Percentiles rank a stretch among this genome's conserved stretches.
Conservation (phyloP, 345 rosid species). For the Hibiscus tridactylites region DNA sequence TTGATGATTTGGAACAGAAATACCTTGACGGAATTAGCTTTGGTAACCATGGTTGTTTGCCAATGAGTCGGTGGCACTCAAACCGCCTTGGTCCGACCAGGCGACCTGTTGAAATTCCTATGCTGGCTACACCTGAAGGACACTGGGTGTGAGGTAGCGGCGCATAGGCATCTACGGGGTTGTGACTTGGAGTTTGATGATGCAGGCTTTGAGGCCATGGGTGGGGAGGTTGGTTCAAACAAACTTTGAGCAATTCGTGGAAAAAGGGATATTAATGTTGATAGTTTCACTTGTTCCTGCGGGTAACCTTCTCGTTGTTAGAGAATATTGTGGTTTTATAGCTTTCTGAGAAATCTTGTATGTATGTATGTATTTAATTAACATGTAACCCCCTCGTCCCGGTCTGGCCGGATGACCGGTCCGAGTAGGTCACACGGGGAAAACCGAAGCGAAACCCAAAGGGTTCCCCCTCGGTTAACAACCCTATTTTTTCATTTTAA, state of each 20-base stretch:
- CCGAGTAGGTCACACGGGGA: too few species aligned
- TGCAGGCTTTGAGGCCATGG: background rate
- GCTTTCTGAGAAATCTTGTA: background rate
- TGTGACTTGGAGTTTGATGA: background rate
- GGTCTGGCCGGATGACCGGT: too few species aligned
- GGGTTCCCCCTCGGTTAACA: too few species aligned
- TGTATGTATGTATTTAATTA: too few species aligned
- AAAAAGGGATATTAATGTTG: background rate
- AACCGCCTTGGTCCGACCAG: background rate
- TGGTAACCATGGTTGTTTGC: slow-evolving; percentile 14
- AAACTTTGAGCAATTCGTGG: background rate
- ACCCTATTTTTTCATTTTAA: too few species aligned
- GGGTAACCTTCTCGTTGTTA: background rate
- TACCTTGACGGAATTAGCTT: slow-evolving; percentile 18
- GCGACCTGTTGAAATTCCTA: slow-evolving; percentile 8
- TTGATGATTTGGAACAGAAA: slow-evolving; percentile 29
- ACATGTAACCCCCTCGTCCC: too few species aligned
- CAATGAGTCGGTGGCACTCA: background rate
- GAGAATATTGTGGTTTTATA: background rate
- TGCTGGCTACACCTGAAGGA: slow-evolving; percentile 47
- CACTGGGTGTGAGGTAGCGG: slow-evolving; percentile 44
- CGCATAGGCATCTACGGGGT: slow-evolving; percentile 28
- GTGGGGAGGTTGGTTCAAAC: too few species aligned
- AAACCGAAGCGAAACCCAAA: too few species aligned
- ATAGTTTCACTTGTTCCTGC: background rate